phyloP scores from a whole-genome alignment of 2,329 filamentous ascomycete genomes.

The Phialocephala subalpina region DNA sequence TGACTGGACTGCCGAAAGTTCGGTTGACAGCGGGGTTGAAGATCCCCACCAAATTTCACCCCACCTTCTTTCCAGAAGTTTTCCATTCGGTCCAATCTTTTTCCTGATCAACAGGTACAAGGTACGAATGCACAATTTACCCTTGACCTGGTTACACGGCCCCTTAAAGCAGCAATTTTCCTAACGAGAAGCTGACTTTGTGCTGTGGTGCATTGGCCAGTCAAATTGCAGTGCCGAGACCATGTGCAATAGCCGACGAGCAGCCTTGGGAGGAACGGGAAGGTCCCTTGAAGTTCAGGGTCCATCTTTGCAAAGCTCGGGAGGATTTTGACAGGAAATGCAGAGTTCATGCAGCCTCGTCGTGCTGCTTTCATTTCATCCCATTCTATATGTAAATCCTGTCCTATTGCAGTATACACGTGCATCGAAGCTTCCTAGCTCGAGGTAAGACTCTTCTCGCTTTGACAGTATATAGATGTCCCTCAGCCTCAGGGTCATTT shows the following conservation, averaged over 20 bases:
- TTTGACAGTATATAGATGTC: slow-evolving; percentile 11
- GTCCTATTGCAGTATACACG: slow-evolving; percentile 17
- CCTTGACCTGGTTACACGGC: not conserved
- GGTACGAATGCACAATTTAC: not conserved
- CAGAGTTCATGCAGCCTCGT: slow-evolving; percentile 10
- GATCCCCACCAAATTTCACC: not conserved
- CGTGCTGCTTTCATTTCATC: not conserved
- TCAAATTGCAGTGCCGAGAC: not conserved
- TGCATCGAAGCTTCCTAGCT: slow-evolving; percentile 9
- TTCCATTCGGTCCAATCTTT: slow-evolving; percentile 7
- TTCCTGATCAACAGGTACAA: slow-evolving; percentile 16
- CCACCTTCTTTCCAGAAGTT: slow-evolving; percentile 12
- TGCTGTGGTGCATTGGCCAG: slow-evolving; percentile 10
- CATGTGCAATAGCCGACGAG: slow-evolving; percentile 14
- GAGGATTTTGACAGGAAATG: not conserved
- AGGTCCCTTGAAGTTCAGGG: slow-evolving; percentile 4
- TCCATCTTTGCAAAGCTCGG: not conserved
- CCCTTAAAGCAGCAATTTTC: slow-evolving; percentile 14
- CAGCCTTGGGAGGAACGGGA: not conserved
- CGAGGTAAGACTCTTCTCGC: not conserved
- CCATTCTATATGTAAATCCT: slow-evolving; percentile 11
- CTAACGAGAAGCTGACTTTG: not conserved
- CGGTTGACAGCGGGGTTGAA: slow-evolving; percentile 9
- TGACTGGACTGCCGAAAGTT: slow-evolving; percentile 12
- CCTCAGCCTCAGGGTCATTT: not conserved